Base-by-base conservation (phyloP, 2,329 filamentous ascomycete genomes). In the Fusarium torulosum region DNA sequence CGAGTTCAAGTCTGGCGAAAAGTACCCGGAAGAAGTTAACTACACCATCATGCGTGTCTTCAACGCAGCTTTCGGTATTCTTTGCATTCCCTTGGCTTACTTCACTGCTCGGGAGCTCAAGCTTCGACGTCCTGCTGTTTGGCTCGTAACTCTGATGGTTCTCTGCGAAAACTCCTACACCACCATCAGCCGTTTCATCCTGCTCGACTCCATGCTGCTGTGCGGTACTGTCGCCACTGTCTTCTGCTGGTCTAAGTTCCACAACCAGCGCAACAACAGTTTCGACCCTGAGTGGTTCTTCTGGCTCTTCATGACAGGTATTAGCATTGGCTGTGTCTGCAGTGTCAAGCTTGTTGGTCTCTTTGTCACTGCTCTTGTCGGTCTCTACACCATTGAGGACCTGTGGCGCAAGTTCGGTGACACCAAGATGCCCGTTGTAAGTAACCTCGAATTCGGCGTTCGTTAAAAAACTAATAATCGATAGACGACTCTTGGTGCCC, bases 121-220 rank as follows among this genome's bases (percentile, higher is more conserved):
- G 77, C 90, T 98, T 77, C 90, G 89, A 76, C 89, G 91, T 70
- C 90, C 93, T 41, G 91, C 94, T 49, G 93, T 97, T 71, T 99
- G 96, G 96, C 86, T 99, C 58, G 90, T 98, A 59, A 96, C 94
- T 20, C 84, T 98, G 73, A 97, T 97, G 93, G 94, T 99, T 43
- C 88, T 99, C 41, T 99, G 94, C 84, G 96, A 99, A 80, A 99
- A 99, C 84, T 98, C 96, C 51, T 99, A 98, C 83, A 97, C 96
- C 47, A 98, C 96, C 31, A 99, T 99, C 80, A 97, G 94, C 81
- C 90, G 96, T 63, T 99, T 99, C 78, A 98, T 99, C 74, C 90
- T 99, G 23, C 89, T 99, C 74, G 96, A 99, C 80, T 98, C 96
- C 1, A 99, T 99, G 96, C 88, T 99, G 51, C 87, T 99, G 38